phyloP scores from a whole-genome alignment of 371 early-diverging fungal species.

The Entomophthora muscae region DNA sequence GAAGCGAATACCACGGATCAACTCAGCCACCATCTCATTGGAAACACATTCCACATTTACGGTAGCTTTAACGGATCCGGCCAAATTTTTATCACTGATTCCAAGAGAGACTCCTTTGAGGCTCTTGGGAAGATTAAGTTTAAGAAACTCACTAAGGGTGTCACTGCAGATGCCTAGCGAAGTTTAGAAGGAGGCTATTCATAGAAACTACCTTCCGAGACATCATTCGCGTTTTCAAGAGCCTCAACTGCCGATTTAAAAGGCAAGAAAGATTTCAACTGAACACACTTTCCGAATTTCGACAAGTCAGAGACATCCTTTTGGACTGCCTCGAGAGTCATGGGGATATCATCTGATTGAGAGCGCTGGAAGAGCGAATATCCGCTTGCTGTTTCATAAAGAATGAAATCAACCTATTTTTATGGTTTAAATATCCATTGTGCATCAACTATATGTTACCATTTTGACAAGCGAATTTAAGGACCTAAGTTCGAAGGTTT shows the following conservation, averaged over 20 bases:
- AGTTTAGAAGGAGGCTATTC: neutral
- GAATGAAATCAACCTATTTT: conserved; percentile 41
- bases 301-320: no score
- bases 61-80: conserved; percentile 65
- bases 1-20: conserved; percentile 80
- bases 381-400: conserved; percentile 91
- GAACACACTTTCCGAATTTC: no score
- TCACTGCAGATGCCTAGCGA: conserved; percentile 71
- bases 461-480: no score
- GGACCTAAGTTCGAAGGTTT: no score
- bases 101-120: no score
- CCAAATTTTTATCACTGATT: conserved; percentile 79
- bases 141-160: conserved; percentile 78
- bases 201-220: no score
- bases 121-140: conserved; percentile 75
- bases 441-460: no score
- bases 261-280: no score
- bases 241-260: conserved; percentile 93
- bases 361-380: conserved; percentile 95
- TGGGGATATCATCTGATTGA: no score
- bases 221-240: conserved; percentile 90
- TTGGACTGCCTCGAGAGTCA: no score
- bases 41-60: conserved; percentile 59
- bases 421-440: no score
- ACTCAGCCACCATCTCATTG: conserved; percentile 65